Base-by-base conservation (phyloP, 2,329 filamentous ascomycete genomes). In the Ophioceras dolichostomum region DNA sequence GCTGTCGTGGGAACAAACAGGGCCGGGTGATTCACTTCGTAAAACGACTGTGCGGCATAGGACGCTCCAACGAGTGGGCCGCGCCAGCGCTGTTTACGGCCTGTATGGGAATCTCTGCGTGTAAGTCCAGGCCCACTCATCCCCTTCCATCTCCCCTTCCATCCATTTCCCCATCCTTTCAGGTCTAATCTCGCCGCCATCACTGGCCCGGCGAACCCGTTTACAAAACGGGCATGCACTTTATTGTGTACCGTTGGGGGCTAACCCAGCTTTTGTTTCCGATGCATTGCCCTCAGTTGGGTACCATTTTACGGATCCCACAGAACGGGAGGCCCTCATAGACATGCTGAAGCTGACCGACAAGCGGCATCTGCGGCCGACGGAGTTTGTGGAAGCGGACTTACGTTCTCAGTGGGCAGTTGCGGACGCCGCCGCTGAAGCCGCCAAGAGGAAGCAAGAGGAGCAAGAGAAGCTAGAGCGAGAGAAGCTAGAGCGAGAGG, bases 31-130 rank as follows among this genome's bases (percentile, higher is more conserved):
- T 65, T 39, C 43, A 49, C 13, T 57, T 71, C 21, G 61, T 79
- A 3, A 57, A 69, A 13, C 56, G 64, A 18, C 54, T 79, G 2
- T 78, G 73, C 45, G 75, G 75, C 2, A 76, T 76, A 26, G 73
- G 70, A 0, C 50, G 70, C 10, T 68, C 65, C 20, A 78, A 78
- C 47, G 58, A 65, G 28, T 64, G 62, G 50, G 70, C 65, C 2
- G 67, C 73, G 19, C 72, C 74, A 0, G 63, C 63, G 30, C 64
- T 74, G 54, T 72, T 76, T 40, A 70, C 67, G 1, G 66, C 68
- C 0, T 70, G 62, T 14, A 69, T 73, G 61, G 69, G 67, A 2
- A 70, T 73, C 43, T 64, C 64, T 39, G 65, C 64, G 49, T 73
- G 64, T 70, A 52, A 52, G 59, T 56, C 9, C n/a, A 9, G n/a